A percentile compares a stretch with the other conserved stretches of the same genome.
Evolutionary conservation across 2,329 filamentous ascomycete species (phyloP).

Genomic region (Raffaelea albimanens): DNA sequence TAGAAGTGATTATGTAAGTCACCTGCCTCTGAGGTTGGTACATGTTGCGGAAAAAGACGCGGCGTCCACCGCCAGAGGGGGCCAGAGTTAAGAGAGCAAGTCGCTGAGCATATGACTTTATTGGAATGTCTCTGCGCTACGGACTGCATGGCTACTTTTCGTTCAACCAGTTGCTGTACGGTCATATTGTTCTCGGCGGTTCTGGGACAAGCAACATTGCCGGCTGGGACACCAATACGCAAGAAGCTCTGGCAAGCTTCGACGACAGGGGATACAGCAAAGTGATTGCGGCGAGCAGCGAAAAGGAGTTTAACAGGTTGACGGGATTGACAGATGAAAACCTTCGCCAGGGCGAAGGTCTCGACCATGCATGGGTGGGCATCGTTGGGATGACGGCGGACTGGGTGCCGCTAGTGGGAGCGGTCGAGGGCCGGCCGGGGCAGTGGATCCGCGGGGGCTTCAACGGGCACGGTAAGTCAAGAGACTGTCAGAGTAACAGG

Average conservation of each 20-base stretch:
- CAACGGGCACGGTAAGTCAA: slow-evolving; percentile 33
- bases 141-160: slow-evolving; percentile 38
- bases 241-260: slow-evolving; percentile 21
- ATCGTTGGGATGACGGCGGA: slow-evolving; percentile 38
- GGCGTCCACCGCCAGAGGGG: no score
- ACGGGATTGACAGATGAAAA: no score
- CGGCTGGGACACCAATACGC: slow-evolving; percentile 30
- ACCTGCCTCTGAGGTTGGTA: no score
- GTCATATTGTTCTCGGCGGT: no score
- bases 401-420: slow-evolving; percentile 35
- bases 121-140: slow-evolving; percentile 36
- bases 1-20: no score
- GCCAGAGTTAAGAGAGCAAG: no score
- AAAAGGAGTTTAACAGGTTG: slow-evolving; percentile 24
- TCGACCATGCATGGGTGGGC: slow-evolving; percentile 36
- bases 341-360: slow-evolving; percentile 28
- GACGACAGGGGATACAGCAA: slow-evolving; percentile 29
- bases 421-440: slow-evolving; percentile 27
- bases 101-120: no score
- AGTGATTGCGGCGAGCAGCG: slow-evolving; percentile 27
- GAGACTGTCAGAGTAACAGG: no score
- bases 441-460: slow-evolving; percentile 41
- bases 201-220: slow-evolving; percentile 35
- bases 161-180: no score
- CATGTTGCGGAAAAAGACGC: no score